Conservation (phyloP, 2,329 filamentous ascomycete genomes). For the Knufia petricola region DNA sequence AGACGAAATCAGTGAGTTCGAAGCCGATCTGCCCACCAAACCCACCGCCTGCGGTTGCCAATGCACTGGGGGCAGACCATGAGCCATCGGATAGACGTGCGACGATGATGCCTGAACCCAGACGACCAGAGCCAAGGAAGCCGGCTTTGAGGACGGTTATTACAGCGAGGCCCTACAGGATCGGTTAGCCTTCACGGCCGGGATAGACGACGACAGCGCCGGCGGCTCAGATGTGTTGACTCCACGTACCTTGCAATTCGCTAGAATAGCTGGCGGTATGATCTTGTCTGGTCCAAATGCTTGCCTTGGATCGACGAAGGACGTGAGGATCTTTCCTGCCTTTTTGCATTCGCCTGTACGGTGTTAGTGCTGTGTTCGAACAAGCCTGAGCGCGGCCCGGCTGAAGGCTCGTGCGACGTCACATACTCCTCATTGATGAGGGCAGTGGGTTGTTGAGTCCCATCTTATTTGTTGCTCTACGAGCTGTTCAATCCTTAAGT, state of each 20-base stretch:
- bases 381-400: conserved; percentile 7
- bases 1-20: conserved; percentile 64
- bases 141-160: conserved; percentile 42
- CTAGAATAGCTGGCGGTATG: conserved; percentile 82
- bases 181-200: conserved; percentile 10
- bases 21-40: conserved; percentile 44
- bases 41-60: conserved; percentile 40
- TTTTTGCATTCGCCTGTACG: conserved; percentile 87
- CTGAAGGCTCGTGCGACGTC: conserved; percentile 8
- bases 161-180: conserved; percentile 37
- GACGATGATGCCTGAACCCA: conserved; percentile 42
- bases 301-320: conserved; percentile 89
- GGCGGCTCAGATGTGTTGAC: not conserved
- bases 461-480: conserved; percentile 9
- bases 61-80: conserved; percentile 43
- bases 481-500: not conserved
- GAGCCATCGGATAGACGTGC: conserved; percentile 39
- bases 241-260: conserved; percentile 70
- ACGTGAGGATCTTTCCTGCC: conserved; percentile 87
- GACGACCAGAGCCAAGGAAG: conserved; percentile 41
- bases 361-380: conserved; percentile 22
- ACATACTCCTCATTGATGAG: conserved; percentile 40
- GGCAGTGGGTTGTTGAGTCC: conserved; percentile 31
- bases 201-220: no score
- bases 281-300: conserved; percentile 94